These are phyloP conservation scores for Funneliformis caledonium DNA, from an alignment of 371 early-diverging fungal genomes.

Conservation along the genomic window DNA sequence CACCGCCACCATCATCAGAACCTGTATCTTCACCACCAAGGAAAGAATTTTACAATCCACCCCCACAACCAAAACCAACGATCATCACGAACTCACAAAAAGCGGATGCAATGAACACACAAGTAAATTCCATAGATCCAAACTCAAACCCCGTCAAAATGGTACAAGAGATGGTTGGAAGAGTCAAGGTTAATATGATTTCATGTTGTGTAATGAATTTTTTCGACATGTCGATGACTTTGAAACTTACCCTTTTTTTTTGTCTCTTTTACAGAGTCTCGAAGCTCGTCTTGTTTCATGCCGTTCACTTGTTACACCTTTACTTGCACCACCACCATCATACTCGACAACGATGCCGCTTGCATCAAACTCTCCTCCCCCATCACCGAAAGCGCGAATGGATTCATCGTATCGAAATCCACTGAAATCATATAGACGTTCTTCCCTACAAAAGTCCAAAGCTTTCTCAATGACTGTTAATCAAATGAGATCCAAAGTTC, in stretches of 20 bases:
- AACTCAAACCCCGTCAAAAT: conserved; percentile 64
- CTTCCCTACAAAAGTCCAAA: conserved; percentile 11
- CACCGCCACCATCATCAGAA: conserved; percentile 26
- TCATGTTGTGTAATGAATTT: background rate
- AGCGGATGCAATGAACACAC: background rate
- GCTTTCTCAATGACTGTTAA: conserved; percentile 3
- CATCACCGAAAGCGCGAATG: background rate
- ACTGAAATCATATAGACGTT: background rate
- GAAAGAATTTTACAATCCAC: background rate
- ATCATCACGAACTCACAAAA: background rate
- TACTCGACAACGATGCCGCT: conserved; percentile 45
- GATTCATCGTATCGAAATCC: background rate
- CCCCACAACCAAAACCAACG: background rate
- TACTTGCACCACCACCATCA: conserved; percentile 63
- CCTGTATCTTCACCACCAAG: background rate
- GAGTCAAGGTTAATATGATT: conserved; percentile 62
- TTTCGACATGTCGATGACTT: background rate
- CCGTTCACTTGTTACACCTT: conserved; percentile 67
- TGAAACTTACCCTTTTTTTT: background rate
- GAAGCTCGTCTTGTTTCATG: conserved; percentile 71
- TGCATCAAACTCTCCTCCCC: background rate
- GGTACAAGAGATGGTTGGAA: conserved; percentile 75
- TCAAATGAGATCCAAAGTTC: background rate
- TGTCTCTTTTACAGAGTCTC: conserved; percentile 49
- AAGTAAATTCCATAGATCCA: background rate